phyloP scores from a whole-genome alignment of 192 early-diverging fungal species.

The Mycoemilia scoparia region DNA sequence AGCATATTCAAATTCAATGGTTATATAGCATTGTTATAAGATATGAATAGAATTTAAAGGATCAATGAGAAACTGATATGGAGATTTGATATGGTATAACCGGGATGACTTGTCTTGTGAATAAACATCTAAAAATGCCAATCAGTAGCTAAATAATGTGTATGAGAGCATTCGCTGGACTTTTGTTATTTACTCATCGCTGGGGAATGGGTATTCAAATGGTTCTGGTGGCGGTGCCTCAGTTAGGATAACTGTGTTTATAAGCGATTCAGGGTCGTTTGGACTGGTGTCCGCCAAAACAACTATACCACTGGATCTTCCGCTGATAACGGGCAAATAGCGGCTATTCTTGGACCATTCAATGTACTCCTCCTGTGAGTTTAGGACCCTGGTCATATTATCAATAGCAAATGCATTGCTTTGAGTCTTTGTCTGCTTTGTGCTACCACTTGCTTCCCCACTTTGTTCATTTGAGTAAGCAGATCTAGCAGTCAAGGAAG shows the following conservation, averaged over 20 bases:
- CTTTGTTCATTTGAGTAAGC: conserved; percentile 5
- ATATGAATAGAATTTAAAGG: too few relatives aligned
- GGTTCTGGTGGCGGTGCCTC: conserved; percentile 55
- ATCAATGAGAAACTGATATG: too few relatives aligned
- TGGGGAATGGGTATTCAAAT: conserved; percentile 63
- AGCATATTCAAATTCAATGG: too few relatives aligned
- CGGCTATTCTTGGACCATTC: conserved; percentile 67
- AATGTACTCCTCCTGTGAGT: conserved; percentile 71
- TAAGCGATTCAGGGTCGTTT: conserved; percentile 64
- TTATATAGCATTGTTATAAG: too few relatives aligned
- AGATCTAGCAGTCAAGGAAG: background rate
- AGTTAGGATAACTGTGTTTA: conserved; percentile 32
- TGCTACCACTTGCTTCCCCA: conserved; percentile 27
- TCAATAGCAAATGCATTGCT: conserved; percentile 51
- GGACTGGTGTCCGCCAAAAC: conserved; percentile 62
- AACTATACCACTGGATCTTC: conserved; percentile 58
- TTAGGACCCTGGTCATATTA: conserved; percentile 79
- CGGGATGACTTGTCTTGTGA: too few relatives aligned
- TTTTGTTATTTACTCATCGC: conserved; percentile 20
- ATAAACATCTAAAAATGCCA: too few relatives aligned
- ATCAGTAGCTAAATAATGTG: too few relatives aligned
- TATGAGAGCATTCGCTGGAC: too few relatives aligned
- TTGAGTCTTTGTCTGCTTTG: conserved; percentile 57
- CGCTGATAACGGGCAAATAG: conserved; percentile 79
- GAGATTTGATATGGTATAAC: too few relatives aligned